phyloP scores from a whole-genome alignment of 1,284 basidiomycete species.

The Fomitiporia mediterranea region DNA sequence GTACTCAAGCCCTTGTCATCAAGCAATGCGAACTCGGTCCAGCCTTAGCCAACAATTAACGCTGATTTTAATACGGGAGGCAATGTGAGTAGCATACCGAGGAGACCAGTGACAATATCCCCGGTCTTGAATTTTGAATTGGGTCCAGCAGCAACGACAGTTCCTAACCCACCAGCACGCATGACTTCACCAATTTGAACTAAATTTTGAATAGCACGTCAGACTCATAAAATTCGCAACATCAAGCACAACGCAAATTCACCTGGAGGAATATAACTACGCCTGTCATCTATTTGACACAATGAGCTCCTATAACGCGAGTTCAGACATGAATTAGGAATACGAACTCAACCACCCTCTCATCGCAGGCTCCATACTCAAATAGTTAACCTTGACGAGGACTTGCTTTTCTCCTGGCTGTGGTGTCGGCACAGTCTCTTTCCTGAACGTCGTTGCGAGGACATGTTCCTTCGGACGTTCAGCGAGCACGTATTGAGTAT shows the following conservation, averaged over 20 bases:
- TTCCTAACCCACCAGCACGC: constrained; percentile 69
- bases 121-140: constrained; percentile 55
- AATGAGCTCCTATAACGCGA: background rate
- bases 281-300: constrained; percentile 36
- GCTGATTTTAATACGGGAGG: constrained; percentile 13
- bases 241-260: background rate
- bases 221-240: background rate
- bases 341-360: constrained; percentile 65
- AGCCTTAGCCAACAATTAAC: constrained; percentile 43
- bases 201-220: constrained; percentile 10
- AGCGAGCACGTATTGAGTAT: constrained; percentile 69
- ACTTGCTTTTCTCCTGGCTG: constrained; percentile 55
- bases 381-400: constrained; percentile 68
- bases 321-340: background rate
- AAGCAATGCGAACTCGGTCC: constrained; percentile 73
- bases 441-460: constrained; percentile 46
- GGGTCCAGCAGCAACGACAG: constrained; percentile 54
- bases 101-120: constrained; percentile 55
- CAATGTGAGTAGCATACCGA: constrained; percentile 41
- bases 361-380: constrained; percentile 85
- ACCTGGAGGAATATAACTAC: constrained; percentile 59
- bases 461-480: constrained; percentile 66
- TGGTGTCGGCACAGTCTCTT: constrained; percentile 45
- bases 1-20: constrained; percentile 50
- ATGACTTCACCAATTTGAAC: constrained; percentile 83